Base-by-base conservation (phyloP, 257 asterid species). In the Cruciata laevipes region DNA sequence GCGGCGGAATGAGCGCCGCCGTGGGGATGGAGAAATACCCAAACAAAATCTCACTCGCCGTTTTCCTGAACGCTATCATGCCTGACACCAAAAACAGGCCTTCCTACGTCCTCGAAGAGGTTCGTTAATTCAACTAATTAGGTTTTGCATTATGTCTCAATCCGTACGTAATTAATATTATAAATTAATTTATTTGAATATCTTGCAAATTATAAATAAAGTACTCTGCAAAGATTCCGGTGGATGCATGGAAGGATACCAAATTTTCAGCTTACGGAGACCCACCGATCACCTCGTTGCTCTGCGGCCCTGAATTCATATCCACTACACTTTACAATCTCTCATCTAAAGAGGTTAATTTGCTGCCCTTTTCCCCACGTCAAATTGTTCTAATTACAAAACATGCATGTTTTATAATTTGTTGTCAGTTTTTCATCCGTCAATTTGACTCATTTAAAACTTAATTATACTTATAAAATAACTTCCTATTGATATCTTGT, bases 1-100 rank as follows among this genome's bases (percentile, higher is more conserved):
- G 85, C 12, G 87, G 92, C 3, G 92, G 92, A 2, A 76, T 74
- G 64, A 69, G 83, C 0, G 80, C 82, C 0, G 87, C 89, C 3
- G 71, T 70, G 4, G 92, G 78, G 9, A 81, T 86, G 85, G 92
- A 86, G 72, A 81, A 83, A 74, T 77, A 71, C 66, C 85, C 87
- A 0, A 63, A 83, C 65, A 85, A 81, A 80, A 80, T 83, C 10
- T 33, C 78, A 0, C 80, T 82, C 0, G 87, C 84, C 14, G 79
- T 85, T 25, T 85, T 81, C 69, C 61, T 85, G 83, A 78, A 81
- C 66, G 91, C 91, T 0, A 67, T 81, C 2, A 81, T 85, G 89
- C 91, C 91, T 0, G 91, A 83, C 42, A 31, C 86, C 67, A 80
- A 76, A 56, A 78, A 81, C 63, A 67, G 30, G 69, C 88, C 91